Conservation (phyloP, 139 green algal species). For the Picochlorum sp. region DNA sequence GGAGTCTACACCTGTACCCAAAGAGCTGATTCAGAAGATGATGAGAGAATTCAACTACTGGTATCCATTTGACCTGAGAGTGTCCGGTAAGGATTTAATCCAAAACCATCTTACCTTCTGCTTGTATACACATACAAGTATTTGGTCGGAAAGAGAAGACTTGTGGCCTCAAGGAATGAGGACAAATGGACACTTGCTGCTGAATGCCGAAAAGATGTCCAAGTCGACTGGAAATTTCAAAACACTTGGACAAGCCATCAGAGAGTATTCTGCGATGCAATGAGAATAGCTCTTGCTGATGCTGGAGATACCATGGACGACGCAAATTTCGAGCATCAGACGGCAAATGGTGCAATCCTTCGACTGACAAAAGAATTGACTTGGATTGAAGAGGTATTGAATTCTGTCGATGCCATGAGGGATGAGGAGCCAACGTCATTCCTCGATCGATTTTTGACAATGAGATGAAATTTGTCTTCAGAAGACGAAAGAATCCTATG, state of each 20-base stretch:
- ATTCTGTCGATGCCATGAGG: constrained; percentile 38
- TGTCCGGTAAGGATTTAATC: constrained; percentile 94
- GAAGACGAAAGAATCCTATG: constrained; percentile 41
- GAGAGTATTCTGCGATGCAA: constrained; percentile 87
- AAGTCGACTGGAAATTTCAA: constrained; percentile 97
- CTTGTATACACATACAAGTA: constrained; percentile 95
- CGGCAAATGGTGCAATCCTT: constrained; percentile 92
- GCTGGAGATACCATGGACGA: constrained; percentile 95
- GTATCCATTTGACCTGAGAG: constrained; percentile 97
- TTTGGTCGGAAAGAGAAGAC: constrained; percentile 57
- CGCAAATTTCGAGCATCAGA: constrained; percentile 90
- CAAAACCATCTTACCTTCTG: constrained; percentile 98
- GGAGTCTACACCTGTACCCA: constrained; percentile 38
- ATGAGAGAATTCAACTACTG: constrained; percentile 92
- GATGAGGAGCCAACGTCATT: constrained; percentile 51
- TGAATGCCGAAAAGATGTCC: constrained; percentile 98
- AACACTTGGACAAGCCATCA: constrained; percentile 77
- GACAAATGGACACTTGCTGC: constrained; percentile 94
- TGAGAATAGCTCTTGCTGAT: constrained; percentile 89
- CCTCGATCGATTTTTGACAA: constrained; percentile 86
- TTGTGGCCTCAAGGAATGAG: constrained; percentile 65
- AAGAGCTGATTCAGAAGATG: constrained; percentile 51
- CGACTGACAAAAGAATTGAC: constrained; percentile 82
- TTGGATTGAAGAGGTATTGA: constrained; percentile 85
- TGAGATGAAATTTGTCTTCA: constrained; percentile 76